These are phyloP conservation scores for Periglandula ipomoeae DNA, from an alignment of 2,329 filamentous ascomycete species.

Conservation along the genomic window DNA sequence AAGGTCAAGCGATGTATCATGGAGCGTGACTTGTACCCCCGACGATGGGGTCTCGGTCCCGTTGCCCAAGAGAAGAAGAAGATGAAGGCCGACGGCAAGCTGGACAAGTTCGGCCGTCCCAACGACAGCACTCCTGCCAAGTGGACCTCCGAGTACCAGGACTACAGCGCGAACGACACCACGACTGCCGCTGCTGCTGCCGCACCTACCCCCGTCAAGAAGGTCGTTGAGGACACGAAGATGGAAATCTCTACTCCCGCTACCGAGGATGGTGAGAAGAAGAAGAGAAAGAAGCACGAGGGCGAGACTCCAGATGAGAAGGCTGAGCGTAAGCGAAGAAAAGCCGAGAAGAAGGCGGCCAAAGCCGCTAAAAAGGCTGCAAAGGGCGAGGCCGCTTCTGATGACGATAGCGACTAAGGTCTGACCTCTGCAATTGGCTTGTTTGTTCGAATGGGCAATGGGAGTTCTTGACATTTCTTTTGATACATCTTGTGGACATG, in stretches of 20 bases:
- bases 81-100: constrained; percentile 94
- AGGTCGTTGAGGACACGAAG: constrained; percentile 27
- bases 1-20: constrained; percentile 99
- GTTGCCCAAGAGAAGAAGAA: constrained; percentile 98
- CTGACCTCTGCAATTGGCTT: not conserved
- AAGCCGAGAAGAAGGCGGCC: constrained; percentile 51
- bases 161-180: constrained; percentile 57
- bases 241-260: constrained; percentile 26
- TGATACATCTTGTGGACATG: constrained; percentile 10
- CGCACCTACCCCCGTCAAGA: constrained; percentile 20
- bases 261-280: constrained; percentile 47
- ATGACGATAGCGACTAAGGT: constrained; percentile 26
- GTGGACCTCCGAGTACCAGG: constrained; percentile 90
- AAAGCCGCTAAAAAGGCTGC: constrained; percentile 47
- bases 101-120: constrained; percentile 91
- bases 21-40: constrained; percentile 96
- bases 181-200: constrained; percentile 34
- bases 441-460: not conserved
- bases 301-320: constrained; percentile 64
- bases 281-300: constrained; percentile 73
- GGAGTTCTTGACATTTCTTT: constrained; percentile 6
- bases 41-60: constrained; percentile 92
- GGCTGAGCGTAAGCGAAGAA: constrained; percentile 50
- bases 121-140: constrained; percentile 91
- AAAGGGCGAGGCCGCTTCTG: constrained; percentile 41